Evolutionary conservation across 768 basidiomycete species (phyloP).

Genomic region (Russula vinacea): DNA sequence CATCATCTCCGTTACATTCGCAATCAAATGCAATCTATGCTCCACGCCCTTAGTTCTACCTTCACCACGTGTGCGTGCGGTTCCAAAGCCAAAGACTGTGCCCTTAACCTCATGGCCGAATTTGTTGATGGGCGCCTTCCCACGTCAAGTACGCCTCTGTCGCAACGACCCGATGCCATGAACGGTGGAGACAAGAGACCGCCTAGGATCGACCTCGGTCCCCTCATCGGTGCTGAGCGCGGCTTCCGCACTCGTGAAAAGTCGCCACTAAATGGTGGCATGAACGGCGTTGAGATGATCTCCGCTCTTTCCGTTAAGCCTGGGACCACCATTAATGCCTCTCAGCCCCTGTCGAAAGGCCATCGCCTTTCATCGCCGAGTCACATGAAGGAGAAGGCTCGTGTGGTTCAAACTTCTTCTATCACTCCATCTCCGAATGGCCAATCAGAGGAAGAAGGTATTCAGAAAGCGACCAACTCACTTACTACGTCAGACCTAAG

Average conservation of each 20-base stretch:
- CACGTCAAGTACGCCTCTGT: conserved; percentile 30
- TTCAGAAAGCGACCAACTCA: not conserved
- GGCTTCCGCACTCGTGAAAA: conserved; percentile 63
- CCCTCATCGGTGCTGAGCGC: conserved; percentile 55
- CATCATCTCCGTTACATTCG: conserved; percentile 52
- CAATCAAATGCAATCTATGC: conserved; percentile 63
- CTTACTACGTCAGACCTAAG: conserved; percentile 3
- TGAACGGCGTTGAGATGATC: conserved; percentile 61
- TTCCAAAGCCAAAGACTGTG: conserved; percentile 57
- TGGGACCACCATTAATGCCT: conserved; percentile 24
- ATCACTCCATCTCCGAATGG: conserved; percentile 30
- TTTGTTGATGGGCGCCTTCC: conserved; percentile 50
- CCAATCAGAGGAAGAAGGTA: conserved; percentile 35
- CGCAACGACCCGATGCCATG: conserved; percentile 31
- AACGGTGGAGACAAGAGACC: conserved; percentile 19
- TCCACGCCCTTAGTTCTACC: conserved; percentile 64
- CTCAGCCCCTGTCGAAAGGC: not conserved
- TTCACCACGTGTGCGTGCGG: conserved; percentile 79
- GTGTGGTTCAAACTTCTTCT: conserved; percentile 6
- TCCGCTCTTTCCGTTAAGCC: conserved; percentile 26
- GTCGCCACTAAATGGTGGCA: conserved; percentile 55
- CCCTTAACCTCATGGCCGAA: conserved; percentile 58
- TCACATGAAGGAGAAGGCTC: not conserved
- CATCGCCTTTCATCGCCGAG: not conserved
- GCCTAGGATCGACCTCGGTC: conserved; percentile 51